Percentiles rank a stretch among this genome's conserved stretches.
Conservation (phyloP, 108 stramenopile genomes). For the Skeletonema costatum region DNA sequence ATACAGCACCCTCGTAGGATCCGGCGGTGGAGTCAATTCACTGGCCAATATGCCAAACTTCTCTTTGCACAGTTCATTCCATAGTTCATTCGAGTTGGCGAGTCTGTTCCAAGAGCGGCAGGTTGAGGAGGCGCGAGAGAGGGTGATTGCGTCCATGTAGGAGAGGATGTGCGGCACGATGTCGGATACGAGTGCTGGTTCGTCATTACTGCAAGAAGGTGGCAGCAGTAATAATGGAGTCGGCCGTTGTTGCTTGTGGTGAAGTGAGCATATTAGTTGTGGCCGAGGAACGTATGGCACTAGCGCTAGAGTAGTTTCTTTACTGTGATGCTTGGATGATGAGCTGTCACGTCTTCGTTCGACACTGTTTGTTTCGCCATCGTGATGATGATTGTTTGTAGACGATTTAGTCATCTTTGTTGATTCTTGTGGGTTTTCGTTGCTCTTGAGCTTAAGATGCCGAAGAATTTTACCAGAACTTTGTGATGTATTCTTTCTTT, state of each 20-base stretch:
- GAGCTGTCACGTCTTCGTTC: not conserved
- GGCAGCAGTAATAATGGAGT: not conserved
- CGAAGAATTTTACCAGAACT: not conserved
- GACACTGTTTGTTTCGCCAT: not conserved
- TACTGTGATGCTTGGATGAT: not conserved
- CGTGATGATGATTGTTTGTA: not conserved
- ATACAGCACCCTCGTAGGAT: constrained; percentile 54
- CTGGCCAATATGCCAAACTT: constrained; percentile 45
- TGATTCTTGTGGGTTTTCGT: not conserved
- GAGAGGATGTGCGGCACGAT: constrained; percentile 52
- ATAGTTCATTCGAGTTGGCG: constrained; percentile 40
- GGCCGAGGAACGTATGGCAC: not conserved
- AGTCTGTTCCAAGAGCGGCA: constrained; percentile 41
- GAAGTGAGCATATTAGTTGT: not conserved
- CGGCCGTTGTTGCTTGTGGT: not conserved
- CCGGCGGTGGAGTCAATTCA: constrained; percentile 45
- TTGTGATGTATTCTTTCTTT: not conserved
- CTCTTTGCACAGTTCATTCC: constrained; percentile 49
- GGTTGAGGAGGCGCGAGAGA: constrained; percentile 39
- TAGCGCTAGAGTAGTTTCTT: not conserved
- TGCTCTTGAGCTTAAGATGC: not conserved
- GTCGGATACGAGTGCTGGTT: not conserved
- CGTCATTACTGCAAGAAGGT: not conserved
- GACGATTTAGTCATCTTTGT: not conserved
- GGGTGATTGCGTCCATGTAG: constrained; percentile 48